These are phyloP conservation scores for Globisporangium yorkense DNA, from an alignment of 352 stramenopile species.

Conservation along the genomic window DNA sequence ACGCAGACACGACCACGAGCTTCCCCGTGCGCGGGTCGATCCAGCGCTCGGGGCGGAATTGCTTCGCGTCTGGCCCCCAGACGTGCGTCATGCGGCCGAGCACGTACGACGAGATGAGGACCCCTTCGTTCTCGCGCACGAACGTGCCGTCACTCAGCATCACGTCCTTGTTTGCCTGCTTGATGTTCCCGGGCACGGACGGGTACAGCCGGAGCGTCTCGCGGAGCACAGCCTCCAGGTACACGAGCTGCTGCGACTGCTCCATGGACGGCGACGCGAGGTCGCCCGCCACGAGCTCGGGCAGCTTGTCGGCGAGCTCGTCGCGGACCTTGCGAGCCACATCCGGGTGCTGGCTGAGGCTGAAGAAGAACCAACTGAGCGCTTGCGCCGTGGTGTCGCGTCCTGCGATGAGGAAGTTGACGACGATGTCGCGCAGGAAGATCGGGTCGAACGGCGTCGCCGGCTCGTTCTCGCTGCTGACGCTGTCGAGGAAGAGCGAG, in stretches of 20 bases:
- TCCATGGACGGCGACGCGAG: constrained; percentile 17
- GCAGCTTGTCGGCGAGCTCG: constrained; percentile 35
- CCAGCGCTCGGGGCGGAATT: constrained; percentile 67
- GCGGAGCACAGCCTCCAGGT: constrained; percentile 39
- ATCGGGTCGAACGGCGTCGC: constrained; percentile 19
- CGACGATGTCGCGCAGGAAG: constrained; percentile 66
- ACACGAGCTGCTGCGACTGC: constrained; percentile 23
- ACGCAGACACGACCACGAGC: constrained; percentile 31
- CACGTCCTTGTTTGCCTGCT: constrained; percentile 30
- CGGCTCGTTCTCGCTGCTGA: neutral
- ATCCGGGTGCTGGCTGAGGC: constrained; percentile 40
- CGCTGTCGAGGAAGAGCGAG: constrained; percentile 23
- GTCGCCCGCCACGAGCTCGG: constrained; percentile 9
- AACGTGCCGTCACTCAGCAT: constrained; percentile 61
- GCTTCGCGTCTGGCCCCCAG: constrained; percentile 47
- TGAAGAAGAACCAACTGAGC: constrained; percentile 67
- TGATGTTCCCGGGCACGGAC: constrained; percentile 35
- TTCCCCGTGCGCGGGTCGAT: constrained; percentile 35
- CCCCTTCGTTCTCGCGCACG: constrained; percentile 23
- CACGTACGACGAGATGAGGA: constrained; percentile 40
- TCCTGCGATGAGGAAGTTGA: constrained; percentile 78
- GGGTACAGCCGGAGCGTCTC: constrained; percentile 57
- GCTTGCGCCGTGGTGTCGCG: constrained; percentile 73
- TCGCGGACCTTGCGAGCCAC: constrained; percentile 37
- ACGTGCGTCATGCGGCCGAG: constrained; percentile 51